phyloP scores from a whole-genome alignment of 306 rosid species.

The Quercus wislizeni region DNA sequence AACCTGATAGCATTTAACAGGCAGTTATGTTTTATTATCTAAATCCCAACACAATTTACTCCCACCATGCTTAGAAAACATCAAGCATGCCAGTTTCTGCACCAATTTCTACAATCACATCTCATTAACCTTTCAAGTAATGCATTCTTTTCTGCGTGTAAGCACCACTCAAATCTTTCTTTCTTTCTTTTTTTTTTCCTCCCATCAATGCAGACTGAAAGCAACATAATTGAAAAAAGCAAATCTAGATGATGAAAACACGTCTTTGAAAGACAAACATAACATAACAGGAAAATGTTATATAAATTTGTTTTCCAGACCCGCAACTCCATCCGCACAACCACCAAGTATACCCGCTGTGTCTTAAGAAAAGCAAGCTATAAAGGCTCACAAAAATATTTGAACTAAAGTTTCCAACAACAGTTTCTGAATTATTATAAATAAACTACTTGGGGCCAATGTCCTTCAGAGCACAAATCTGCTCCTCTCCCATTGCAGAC shows the following conservation, averaged over 20 bases:
- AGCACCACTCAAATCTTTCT: not conserved
- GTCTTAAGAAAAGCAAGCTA: constrained; percentile 24
- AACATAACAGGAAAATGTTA: constrained; percentile 17
- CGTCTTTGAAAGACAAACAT: not conserved
- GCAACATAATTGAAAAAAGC: not conserved
- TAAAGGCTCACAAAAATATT: constrained; percentile 30
- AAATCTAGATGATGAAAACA: not conserved
- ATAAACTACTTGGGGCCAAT: constrained; percentile 63
- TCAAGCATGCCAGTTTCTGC: too few species aligned
- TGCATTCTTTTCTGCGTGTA: not conserved
- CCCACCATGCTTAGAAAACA: too few species aligned
- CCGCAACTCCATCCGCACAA: constrained; percentile 33
- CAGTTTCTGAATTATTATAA: constrained; percentile 15
- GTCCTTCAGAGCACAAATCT: constrained; percentile 72
- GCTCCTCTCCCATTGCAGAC: constrained; percentile 90
- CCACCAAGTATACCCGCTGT: constrained; percentile 25
- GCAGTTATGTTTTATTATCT: too few species aligned
- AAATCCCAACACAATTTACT: too few species aligned
- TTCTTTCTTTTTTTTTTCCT: not conserved
- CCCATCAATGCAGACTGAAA: not conserved
- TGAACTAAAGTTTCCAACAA: constrained; percentile 33
- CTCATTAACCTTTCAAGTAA: not conserved
- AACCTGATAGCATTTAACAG: too few species aligned
- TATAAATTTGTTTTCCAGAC: constrained; percentile 28
- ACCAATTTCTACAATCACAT: not conserved